phyloP scores from a whole-genome alignment of 306 rosid genomes.

The Prunus fruticosa region DNA sequence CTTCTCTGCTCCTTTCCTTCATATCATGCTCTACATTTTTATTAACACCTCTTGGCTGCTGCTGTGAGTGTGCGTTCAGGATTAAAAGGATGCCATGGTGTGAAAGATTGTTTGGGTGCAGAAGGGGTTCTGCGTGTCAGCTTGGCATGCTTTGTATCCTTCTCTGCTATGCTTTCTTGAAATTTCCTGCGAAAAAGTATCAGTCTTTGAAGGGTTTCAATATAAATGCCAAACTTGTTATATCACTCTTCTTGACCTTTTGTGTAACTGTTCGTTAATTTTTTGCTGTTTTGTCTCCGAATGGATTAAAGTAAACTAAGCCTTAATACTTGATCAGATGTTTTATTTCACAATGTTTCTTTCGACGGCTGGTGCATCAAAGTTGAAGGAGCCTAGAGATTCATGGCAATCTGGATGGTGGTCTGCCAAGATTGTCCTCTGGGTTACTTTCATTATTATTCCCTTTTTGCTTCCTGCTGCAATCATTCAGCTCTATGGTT shows the following conservation, averaged over 20 bases:
- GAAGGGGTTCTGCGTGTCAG: conserved; percentile 94
- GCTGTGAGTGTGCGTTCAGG: conserved; percentile 36
- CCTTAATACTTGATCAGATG: conserved; percentile 67
- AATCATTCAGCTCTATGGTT: conserved; percentile 80
- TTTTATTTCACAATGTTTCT: conserved; percentile 82
- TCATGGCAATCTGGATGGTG: conserved; percentile 99
- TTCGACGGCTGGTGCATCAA: conserved; percentile 69
- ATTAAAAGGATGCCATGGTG: conserved; percentile 66
- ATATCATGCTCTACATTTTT: background rate
- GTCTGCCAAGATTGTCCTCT: conserved; percentile 69
- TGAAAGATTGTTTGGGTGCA: conserved; percentile 72
- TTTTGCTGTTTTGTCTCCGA: background rate
- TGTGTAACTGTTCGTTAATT: no score
- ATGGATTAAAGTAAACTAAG: conserved; percentile 25
- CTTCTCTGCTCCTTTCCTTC: conserved; percentile 6
- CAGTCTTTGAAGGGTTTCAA: no score
- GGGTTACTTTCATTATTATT: conserved; percentile 46
- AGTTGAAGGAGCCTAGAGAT: conserved; percentile 59
- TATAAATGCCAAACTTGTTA: background rate
- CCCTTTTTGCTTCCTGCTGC: conserved; percentile 81
- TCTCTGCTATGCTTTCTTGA: conserved; percentile 9
- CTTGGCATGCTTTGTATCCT: conserved; percentile 98
- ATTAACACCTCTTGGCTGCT: conserved; percentile 8
- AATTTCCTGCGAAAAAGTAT: background rate
- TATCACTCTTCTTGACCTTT: background rate